phyloP scores from a whole-genome alignment of 192 early-diverging fungal genomes.

The Linderina pennispora region DNA sequence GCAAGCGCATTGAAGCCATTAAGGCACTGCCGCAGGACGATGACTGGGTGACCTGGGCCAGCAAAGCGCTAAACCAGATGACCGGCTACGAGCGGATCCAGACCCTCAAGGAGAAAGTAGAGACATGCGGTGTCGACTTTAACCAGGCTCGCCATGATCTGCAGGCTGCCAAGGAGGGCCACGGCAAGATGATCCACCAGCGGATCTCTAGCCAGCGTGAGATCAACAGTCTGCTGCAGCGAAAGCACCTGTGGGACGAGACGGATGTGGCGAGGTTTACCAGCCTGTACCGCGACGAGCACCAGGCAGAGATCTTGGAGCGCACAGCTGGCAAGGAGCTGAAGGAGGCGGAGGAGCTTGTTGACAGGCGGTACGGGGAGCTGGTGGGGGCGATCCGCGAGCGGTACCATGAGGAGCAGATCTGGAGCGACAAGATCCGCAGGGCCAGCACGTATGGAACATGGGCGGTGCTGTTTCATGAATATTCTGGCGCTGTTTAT shows the following conservation, averaged over 20 bases:
- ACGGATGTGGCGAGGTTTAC: slow-evolving; percentile 73
- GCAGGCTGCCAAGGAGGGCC: slow-evolving; percentile 45
- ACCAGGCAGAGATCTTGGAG: slow-evolving; percentile 55
- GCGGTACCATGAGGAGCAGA: slow-evolving; percentile 77
- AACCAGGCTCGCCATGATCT: slow-evolving; percentile 42
- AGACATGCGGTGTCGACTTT: slow-evolving; percentile 40
- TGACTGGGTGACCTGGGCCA: slow-evolving; percentile 31
- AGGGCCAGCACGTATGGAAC: slow-evolving; percentile 69
- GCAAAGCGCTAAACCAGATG: slow-evolving; percentile 57
- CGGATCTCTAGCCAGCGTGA: slow-evolving; percentile 63
- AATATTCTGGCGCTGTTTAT: slow-evolving; percentile 61
- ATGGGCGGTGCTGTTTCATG: slow-evolving; percentile 62
- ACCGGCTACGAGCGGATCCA: slow-evolving; percentile 69
- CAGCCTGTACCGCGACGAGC: slow-evolving; percentile 64
- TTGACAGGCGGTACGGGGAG: slow-evolving; percentile 58
- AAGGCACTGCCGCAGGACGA: slow-evolving; percentile 26
- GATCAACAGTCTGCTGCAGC: slow-evolving; percentile 70
- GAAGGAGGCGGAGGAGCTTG: slow-evolving; percentile 51
- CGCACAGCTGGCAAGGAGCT: slow-evolving; percentile 40
- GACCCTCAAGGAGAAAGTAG: slow-evolving; percentile 58
- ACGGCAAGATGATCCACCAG: slow-evolving; percentile 51
- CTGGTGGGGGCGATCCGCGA: slow-evolving; percentile 64
- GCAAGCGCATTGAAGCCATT: slow-evolving; percentile 2
- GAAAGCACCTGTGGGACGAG: slow-evolving; percentile 69
- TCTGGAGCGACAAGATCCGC: slow-evolving; percentile 85